A percentile compares a stretch with the other conserved stretches of the same genome.
These are phyloP conservation scores for Aspergillus pseudoglaucus DNA, from an alignment of 2,329 filamentous ascomycete species.

Conservation along the genomic window DNA sequence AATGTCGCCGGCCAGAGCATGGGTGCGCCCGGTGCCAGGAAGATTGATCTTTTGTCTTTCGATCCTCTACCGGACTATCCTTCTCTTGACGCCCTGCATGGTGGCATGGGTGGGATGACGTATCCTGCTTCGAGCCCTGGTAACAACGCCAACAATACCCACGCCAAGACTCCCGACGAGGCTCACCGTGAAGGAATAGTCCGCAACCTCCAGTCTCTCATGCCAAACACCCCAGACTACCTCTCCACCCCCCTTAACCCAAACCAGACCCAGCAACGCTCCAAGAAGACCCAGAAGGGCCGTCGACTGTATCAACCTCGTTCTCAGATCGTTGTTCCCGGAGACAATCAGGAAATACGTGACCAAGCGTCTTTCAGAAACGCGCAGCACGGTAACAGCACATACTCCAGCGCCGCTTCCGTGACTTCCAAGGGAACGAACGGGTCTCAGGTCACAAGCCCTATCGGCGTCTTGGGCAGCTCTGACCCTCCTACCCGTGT, in stretches of 20 bases:
- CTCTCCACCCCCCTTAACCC: slow-evolving; percentile 6
- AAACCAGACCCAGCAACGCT: slow-evolving; percentile 4
- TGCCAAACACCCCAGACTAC: slow-evolving; percentile 10
- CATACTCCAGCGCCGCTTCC: slow-evolving; percentile 10
- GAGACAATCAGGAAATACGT: slow-evolving; percentile 1
- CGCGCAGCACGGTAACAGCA: slow-evolving; percentile 4
- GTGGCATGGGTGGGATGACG: slow-evolving; percentile 3
- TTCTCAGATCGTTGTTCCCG: slow-evolving; percentile 3
- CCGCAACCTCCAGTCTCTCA: slow-evolving; percentile 14
- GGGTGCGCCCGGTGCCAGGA: slow-evolving; percentile 5
- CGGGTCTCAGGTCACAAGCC: slow-evolving; percentile 1
- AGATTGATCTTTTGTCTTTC: slow-evolving; percentile 17
- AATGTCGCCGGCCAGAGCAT: slow-evolving; percentile 3
- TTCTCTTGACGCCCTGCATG: slow-evolving; percentile 5
- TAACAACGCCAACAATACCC: slow-evolving; percentile 3
- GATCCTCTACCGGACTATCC: slow-evolving; percentile 13
- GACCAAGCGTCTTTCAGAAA: slow-evolving; percentile 6
- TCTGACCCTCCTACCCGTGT: slow-evolving; percentile 13
- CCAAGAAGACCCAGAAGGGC: slow-evolving; percentile 12
- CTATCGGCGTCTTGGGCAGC: slow-evolving; percentile 3
- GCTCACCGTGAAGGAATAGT: slow-evolving; percentile 13
- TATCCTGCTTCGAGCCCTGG: slow-evolving; percentile 1
- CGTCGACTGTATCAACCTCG: slow-evolving; percentile 18
- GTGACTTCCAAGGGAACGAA: slow-evolving; percentile 9
- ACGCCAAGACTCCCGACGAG: slow-evolving; percentile 6